A percentile compares a stretch with the other conserved stretches of the same genome.
phyloP scores from a whole-genome alignment of 2,329 filamentous ascomycete species.

The Reticulascus tulasneorum region DNA sequence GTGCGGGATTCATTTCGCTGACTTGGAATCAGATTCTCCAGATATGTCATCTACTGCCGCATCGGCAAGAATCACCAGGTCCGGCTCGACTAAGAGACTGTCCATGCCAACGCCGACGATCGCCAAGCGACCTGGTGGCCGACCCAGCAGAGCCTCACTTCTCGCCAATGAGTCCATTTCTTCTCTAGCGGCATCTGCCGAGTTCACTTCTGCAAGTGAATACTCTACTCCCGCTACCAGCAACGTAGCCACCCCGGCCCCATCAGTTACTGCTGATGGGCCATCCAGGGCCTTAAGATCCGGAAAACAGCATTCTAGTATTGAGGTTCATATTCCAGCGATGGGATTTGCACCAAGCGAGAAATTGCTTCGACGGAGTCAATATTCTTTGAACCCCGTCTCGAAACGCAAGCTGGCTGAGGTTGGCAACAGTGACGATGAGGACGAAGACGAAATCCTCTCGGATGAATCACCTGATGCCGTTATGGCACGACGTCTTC shows the following conservation, averaged over 20 bases:
- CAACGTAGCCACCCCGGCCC: constrained; percentile 33
- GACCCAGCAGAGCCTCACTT: constrained; percentile 21
- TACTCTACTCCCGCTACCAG: constrained; percentile 41
- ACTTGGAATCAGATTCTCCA: constrained; percentile 6
- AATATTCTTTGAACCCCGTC: constrained; percentile 39
- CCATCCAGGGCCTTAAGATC: constrained; percentile 13
- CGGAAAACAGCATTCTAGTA: constrained; percentile 17
- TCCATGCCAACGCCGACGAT: constrained; percentile 2
- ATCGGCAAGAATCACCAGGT: constrained; percentile 11
- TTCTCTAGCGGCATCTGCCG: constrained; percentile 29
- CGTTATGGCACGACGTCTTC: constrained; percentile 28
- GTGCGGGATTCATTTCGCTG: too few relatives aligned
- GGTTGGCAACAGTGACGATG: constrained; percentile 38
- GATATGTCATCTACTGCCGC: not conserved
- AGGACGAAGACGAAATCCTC: constrained; percentile 32
- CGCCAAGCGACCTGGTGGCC: constrained; percentile 22
- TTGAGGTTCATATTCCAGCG: constrained; percentile 31
- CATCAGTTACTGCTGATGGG: constrained; percentile 17
- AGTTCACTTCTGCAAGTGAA: constrained; percentile 30
- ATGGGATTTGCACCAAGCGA: constrained; percentile 34
- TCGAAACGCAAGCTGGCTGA: constrained; percentile 39
- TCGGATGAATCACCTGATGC: constrained; percentile 20
- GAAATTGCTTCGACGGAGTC: constrained; percentile 43
- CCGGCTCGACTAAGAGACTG: constrained; percentile 11
- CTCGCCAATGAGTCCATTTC: constrained; percentile 27